Base-by-base conservation (phyloP, 805 yeast species). In the Wickerhamomyces silvicola region DNA sequence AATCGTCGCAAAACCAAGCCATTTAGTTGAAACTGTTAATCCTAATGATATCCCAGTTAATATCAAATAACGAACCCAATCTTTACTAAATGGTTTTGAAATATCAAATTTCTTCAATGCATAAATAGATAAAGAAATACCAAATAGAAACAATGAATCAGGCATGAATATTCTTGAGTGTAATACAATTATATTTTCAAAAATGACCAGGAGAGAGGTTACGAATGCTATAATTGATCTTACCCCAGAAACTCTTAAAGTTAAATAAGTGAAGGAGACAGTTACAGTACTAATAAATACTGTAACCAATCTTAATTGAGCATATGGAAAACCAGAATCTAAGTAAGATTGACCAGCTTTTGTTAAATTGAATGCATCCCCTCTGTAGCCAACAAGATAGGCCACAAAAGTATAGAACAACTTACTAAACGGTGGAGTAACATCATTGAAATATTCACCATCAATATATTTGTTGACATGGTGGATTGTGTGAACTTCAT, bases 381-480 rank as follows among this genome's bases (percentile, higher is more conserved):
- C 83, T 41, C 74, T 64, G 58, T 69, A 76, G 5, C 79, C 78
- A 22, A 64, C 64, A 12, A 72, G 23, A 38, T 60, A 55, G 3
- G 78, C 78, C 7, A 78, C 59, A 33, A 69, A 63, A 19, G 73
- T 75, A 45, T 68, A 77, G 10, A 77, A 52, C 55, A 81, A 56
- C 43, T 78, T 76, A 23, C 71, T 78, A 31, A 81, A 58, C 5
- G 90, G 88, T 9, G 90, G 88, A 41, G 80, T 81, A 18, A 78
- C 78, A 46, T 79, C 87, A 45, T 80, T 62, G 55, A 78, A 80
- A 52, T 74, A 79, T 24, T 68, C 63, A 16, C 84, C 83, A 31
- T 61, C 61, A 41, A 66, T 65, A 54, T 76, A 75, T 22, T 64
- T 59, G 26, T 53, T 45, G 7, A 64, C 60, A 41, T 53, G 63